Evolutionary conservation across 352 stramenopile species (phyloP).

Genomic region (Phytophthora pistaciae): DNA sequence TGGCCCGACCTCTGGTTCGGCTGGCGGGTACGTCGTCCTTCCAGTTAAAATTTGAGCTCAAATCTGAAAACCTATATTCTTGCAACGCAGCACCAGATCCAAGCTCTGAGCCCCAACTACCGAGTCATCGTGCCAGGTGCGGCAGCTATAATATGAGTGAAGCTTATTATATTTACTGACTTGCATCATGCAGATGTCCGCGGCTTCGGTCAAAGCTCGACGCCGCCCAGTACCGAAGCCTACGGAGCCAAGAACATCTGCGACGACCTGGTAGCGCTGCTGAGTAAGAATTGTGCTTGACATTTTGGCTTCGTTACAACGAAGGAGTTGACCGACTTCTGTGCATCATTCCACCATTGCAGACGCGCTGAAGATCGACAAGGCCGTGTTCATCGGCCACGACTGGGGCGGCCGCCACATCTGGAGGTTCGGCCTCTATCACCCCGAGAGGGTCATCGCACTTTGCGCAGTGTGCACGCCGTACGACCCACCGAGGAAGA

Average conservation of each 20-base stretch:
- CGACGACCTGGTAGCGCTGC: constrained; percentile 45
- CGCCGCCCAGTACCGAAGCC: constrained; percentile 34
- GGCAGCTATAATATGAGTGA: background rate
- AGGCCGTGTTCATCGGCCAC: constrained; percentile 68
- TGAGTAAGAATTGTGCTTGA: constrained; percentile 33
- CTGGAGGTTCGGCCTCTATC: constrained; percentile 65
- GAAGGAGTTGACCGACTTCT: background rate
- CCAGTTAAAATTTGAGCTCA: too few species aligned
- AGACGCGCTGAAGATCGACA: constrained; percentile 59
- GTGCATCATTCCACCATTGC: background rate
- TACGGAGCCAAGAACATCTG: constrained; percentile 65
- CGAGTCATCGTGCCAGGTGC: constrained; percentile 62
- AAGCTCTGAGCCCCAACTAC: constrained; percentile 48
- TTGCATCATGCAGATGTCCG: constrained; percentile 41
- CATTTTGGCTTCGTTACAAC: background rate
- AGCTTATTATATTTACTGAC: background rate
- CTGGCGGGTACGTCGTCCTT: constrained; percentile 46
- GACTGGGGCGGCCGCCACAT: constrained; percentile 69
- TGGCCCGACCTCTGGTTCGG: constrained; percentile 85
- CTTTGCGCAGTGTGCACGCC: constrained; percentile 65
- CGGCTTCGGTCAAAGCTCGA: constrained; percentile 62
- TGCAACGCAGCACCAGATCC: constrained; percentile 53
- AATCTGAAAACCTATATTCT: too few species aligned
- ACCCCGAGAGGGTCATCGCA: constrained; percentile 63
- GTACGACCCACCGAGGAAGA: constrained; percentile 47